These are phyloP conservation scores for Xylaria cubensis DNA, from an alignment of 495 filamentous ascomycete genomes.

Conservation along the genomic window DNA sequence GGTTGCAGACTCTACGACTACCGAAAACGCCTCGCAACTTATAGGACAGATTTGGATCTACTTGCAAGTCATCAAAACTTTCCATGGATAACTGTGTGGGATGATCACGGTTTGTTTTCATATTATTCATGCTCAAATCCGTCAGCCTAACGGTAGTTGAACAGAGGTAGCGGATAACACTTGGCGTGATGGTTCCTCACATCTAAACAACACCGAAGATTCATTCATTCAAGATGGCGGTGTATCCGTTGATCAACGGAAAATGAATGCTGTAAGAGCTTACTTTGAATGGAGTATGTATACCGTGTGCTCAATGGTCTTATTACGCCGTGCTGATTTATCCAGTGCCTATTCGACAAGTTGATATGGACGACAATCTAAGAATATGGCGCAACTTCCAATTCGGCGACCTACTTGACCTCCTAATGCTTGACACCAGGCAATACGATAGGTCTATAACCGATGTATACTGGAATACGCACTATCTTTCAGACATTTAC, in stretches of 20 bases:
- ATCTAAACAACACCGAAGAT: constrained; percentile 68
- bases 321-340: constrained; percentile 3
- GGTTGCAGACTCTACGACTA: constrained; percentile 60
- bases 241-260: constrained; percentile 67
- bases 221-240: constrained; percentile 66
- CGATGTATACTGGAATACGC: constrained; percentile 58
- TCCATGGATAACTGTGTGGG: constrained; percentile 72
- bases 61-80: constrained; percentile 58
- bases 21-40: constrained; percentile 64
- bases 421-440: constrained; percentile 70
- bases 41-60: constrained; percentile 65
- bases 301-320: constrained; percentile 12
- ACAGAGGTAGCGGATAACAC: constrained; percentile 68
- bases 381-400: constrained; percentile 70
- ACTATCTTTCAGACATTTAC: constrained; percentile 61
- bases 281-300: constrained; percentile 70
- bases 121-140: not conserved
- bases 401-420: constrained; percentile 65
- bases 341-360: constrained; percentile 54
- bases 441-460: constrained; percentile 65
- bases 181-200: constrained; percentile 60
- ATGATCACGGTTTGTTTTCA: constrained; percentile 60
- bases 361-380: constrained; percentile 70
- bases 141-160: constrained; percentile 15
- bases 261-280: constrained; percentile 70